Base-by-base conservation (phyloP, 169 alveolate genomes). In the Eimeria tenella region DNA sequence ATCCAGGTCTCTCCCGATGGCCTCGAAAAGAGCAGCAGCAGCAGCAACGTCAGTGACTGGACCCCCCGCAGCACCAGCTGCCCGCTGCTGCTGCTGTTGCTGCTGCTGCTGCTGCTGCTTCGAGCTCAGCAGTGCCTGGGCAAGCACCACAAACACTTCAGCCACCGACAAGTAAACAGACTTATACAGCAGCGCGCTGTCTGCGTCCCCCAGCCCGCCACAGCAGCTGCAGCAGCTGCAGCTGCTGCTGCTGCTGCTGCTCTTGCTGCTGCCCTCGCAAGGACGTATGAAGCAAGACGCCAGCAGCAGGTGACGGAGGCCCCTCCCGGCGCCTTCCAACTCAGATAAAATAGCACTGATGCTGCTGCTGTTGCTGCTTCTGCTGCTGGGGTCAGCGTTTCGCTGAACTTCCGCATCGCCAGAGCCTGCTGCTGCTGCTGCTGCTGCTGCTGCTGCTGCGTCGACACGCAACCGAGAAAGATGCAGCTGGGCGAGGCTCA, bases 401-500 rank as follows among this genome's bases (percentile, higher is more conserved):
- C 42, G 42, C 42, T 31, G 42, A 2, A 2, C 87, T 52, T 15
- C 68, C 15, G 70, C 53, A 42, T 58, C 87, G 10, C 17, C 55
- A 53, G 73, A 70, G 42, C n/a, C 88, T 79, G 70, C 88, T 13
- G 55, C 90, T 49, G 86, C 86, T 77, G 86, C 68, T 77, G 86
- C 87, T 15, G 70, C 70, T 4, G 92, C 70, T 9, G 92, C 50
- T 21, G 92, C 79, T 62, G 92, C 77, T 4, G 92, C 92, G 23
- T 81, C 89, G 42, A 81, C 89, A 8, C 73, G 73, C 74, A 81
- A 73, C 65, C 74, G 73, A 11, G 89, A n/a, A 52, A 81, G 74
- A 23, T 62, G 92, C 81, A 84, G 79, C 92, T 84, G 92, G 49
- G 93, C 93, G 17, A 87, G 93, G 73, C 82, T 53, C 68, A 87